These are phyloP conservation scores for Colletotrichum tofieldiae DNA, from an alignment of 2,329 filamentous ascomycete genomes.

Conservation along the genomic window DNA sequence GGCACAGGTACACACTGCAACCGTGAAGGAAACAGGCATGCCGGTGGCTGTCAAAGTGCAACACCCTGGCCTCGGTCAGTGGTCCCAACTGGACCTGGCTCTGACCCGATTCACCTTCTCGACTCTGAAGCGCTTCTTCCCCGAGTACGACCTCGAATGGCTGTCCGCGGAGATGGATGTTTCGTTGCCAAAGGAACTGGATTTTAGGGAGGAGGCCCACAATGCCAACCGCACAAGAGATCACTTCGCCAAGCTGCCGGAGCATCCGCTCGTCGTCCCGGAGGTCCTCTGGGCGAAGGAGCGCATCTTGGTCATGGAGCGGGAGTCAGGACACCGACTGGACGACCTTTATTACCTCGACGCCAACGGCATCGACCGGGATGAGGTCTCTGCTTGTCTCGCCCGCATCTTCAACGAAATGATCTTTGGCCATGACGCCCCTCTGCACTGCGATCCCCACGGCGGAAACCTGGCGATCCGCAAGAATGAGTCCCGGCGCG, in stretches of 20 bases:
- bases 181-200: slow-evolving; percentile 90
- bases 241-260: slow-evolving; percentile 83
- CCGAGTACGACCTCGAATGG: slow-evolving; percentile 98
- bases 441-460: slow-evolving; percentile 96
- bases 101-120: slow-evolving; percentile 92
- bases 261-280: slow-evolving; percentile 89
- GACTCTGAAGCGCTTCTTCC: slow-evolving; percentile 92
- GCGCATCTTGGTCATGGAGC: slow-evolving; percentile 96
- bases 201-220: slow-evolving; percentile 87
- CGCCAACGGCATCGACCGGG: slow-evolving; percentile 87
- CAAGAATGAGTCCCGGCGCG: slow-evolving; percentile 74
- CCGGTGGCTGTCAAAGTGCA: slow-evolving; percentile 97
- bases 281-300: slow-evolving; percentile 91
- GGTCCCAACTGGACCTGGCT: slow-evolving; percentile 88
- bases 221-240: slow-evolving; percentile 86
- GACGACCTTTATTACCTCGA: slow-evolving; percentile 94
- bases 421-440: slow-evolving; percentile 93
- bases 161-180: slow-evolving; percentile 92
- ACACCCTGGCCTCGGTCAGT: slow-evolving; percentile 90
- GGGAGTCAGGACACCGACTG: slow-evolving; percentile 86
- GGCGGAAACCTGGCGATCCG: slow-evolving; percentile 96
- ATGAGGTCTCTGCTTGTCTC: slow-evolving; percentile 93
- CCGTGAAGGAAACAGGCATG: slow-evolving; percentile 84
- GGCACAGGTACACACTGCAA: slow-evolving; percentile 93
- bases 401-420: slow-evolving; percentile 98